phyloP scores from a whole-genome alignment of 1,139 yeast species.

The Suhomyces bokatorum region DNA sequence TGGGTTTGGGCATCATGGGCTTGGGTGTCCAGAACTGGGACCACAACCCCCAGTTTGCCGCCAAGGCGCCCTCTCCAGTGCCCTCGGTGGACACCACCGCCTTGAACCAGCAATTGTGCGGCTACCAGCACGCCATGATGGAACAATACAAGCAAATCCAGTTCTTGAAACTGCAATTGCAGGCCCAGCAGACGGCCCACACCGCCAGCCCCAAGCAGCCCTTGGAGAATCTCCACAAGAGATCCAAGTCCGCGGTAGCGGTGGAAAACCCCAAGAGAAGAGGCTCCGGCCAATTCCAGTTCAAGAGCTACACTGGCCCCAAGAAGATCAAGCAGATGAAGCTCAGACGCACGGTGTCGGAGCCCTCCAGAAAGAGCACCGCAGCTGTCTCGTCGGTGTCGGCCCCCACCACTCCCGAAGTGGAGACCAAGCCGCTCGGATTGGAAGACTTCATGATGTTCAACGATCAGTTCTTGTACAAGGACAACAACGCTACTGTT shows the following conservation, averaged over 20 bases:
- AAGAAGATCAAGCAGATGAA: constrained; percentile 24
- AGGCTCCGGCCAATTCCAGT: constrained; percentile 34
- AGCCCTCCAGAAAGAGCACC: constrained; percentile 17
- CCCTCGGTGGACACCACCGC: constrained; percentile 8
- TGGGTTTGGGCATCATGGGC: constrained; percentile 31
- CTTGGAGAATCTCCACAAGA: constrained; percentile 19
- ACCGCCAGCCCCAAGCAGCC: constrained; percentile 9
- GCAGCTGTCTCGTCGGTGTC: constrained; percentile 9
- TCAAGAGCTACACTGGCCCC: constrained; percentile 42
- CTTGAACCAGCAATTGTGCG: constrained; percentile 20
- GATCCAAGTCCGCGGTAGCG: constrained; percentile 26
- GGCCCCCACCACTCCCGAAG: constrained; percentile 11
- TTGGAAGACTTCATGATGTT: constrained; percentile 37
- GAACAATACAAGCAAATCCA: constrained; percentile 29
- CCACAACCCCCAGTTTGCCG: constrained; percentile 8
- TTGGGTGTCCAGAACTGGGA: constrained; percentile 18
- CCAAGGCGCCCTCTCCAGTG: not conserved
- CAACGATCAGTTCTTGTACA: constrained; percentile 19
- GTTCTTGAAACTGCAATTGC: constrained; percentile 27
- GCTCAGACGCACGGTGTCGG: constrained; percentile 27
- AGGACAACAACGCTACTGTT: constrained; percentile 9
- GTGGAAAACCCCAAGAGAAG: constrained; percentile 25
- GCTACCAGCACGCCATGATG: constrained; percentile 27
- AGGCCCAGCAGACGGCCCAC: constrained; percentile 11
- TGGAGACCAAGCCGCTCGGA: constrained; percentile 18